Evolutionary conservation across 306 rosid species (phyloP).

Genomic region (Bauhinia variegata): DNA sequence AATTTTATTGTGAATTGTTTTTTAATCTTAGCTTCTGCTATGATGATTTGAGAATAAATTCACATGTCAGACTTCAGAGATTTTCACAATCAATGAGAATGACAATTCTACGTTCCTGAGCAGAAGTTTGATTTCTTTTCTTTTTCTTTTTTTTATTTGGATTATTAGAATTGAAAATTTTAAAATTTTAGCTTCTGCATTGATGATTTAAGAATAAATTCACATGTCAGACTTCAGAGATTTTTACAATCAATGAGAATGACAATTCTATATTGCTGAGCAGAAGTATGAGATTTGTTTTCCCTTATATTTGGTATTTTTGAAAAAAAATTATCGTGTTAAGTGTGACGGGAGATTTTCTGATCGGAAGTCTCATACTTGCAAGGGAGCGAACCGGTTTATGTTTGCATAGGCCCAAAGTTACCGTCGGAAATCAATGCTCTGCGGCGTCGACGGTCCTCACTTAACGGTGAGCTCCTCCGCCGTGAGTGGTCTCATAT

Average conservation of each 20-base stretch:
- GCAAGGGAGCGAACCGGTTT: slow-evolving; percentile 40
- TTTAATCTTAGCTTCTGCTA: neutral
- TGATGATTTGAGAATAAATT: slow-evolving; percentile 10
- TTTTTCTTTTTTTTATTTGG: neutral
- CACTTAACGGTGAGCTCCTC: slow-evolving; percentile 45
- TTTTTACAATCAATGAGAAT: slow-evolving; percentile 65
- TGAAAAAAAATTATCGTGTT: neutral
- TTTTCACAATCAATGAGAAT: slow-evolving; percentile 65
- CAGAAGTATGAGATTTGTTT: slow-evolving; percentile 21
- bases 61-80: slow-evolving; percentile 98
- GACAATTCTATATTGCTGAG: slow-evolving; percentile 57
- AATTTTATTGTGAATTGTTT: no score
- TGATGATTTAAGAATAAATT: slow-evolving; percentile 61
- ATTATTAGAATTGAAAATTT: no score
- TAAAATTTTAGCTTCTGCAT: slow-evolving; percentile 36
- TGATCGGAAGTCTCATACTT: slow-evolving; percentile 42
- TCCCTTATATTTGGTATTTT: neutral
- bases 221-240: slow-evolving; percentile 98
- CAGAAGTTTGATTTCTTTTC: slow-evolving; percentile 13
- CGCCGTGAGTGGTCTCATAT: slow-evolving; percentile 63
- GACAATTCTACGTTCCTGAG: slow-evolving; percentile 59
- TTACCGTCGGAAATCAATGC: slow-evolving; percentile 57
- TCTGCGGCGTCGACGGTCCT: slow-evolving; percentile 46
- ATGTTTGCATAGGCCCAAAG: slow-evolving; percentile 66
- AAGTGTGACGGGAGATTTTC: slow-evolving; percentile 57